Conservation (phyloP, 2,329 filamentous ascomycete genomes). For the Talaromyces marneffei region DNA sequence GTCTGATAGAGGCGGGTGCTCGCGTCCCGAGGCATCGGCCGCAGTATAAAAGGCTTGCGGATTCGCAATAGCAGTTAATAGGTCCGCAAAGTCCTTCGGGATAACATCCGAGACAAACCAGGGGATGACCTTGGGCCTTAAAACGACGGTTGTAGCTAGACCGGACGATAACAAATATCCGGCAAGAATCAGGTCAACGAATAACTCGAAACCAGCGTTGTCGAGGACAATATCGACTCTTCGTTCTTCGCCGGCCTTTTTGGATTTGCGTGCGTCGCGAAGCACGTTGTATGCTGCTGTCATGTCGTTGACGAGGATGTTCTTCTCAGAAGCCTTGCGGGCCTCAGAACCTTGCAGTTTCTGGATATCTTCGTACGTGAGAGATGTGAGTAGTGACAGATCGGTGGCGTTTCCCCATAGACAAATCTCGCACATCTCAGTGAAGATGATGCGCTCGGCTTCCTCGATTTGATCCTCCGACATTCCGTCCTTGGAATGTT, state of each 20-base stretch:
- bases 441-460: conserved; percentile 72
- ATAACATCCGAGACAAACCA: conserved; percentile 98
- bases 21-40: conserved; percentile 58
- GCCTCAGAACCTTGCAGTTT: conserved; percentile 87
- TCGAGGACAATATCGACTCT: conserved; percentile 92
- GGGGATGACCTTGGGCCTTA: conserved; percentile 90
- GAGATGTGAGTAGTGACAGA: conserved; percentile 78
- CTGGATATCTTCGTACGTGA: conserved; percentile 94
- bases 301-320: conserved; percentile 86
- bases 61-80: conserved; percentile 72
- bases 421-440: conserved; percentile 93
- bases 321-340: conserved; percentile 79
- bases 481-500: conserved; percentile 36
- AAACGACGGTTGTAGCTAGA: conserved; percentile 77
- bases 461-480: conserved; percentile 50
- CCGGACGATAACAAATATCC: conserved; percentile 81
- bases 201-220: conserved; percentile 95
- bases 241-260: conserved; percentile 57
- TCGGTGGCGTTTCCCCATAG: conserved; percentile 97
- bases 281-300: conserved; percentile 64
- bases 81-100: conserved; percentile 74
- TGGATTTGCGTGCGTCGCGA: conserved; percentile 57
- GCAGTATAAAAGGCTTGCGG: conserved; percentile 75
- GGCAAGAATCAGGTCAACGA: conserved; percentile 86
- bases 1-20: conserved; percentile 58